A percentile compares a stretch with the other conserved stretches of the same genome.
Evolutionary conservation across 441 rosid species (phyloP).

Genomic region (Metrosideros polymorpha): DNA sequence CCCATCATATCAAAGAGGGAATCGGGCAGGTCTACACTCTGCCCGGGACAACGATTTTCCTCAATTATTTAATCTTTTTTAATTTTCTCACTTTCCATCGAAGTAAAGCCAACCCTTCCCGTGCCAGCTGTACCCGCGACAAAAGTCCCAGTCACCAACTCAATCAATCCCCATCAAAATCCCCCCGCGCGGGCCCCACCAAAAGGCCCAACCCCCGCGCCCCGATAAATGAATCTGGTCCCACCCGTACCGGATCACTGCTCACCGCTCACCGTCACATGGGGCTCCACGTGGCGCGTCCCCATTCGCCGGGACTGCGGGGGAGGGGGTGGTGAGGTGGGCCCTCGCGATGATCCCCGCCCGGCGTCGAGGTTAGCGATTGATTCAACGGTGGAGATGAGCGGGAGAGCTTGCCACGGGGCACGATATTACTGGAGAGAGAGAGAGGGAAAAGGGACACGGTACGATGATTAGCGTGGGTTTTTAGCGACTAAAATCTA

Average conservation of each 20-base stretch:
- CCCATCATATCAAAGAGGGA: not conserved
- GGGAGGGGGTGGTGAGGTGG: no score
- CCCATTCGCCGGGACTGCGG: not conserved
- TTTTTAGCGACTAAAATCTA: not conserved
- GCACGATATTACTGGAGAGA: not conserved
- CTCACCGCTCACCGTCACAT: not conserved
- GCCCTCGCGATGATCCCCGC: not conserved
- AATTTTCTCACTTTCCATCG: constrained; percentile 12
- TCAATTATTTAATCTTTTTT: not conserved
- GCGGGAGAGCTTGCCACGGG: not conserved
- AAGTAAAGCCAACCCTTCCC: constrained; percentile 5
- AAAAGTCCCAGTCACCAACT: not conserved
- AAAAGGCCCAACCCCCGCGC: not conserved
- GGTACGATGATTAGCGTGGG: not conserved
- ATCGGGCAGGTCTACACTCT: not conserved
- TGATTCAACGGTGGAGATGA: not conserved
- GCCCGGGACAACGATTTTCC: not conserved
- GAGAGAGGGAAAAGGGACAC: fast-evolving
- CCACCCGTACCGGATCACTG: not conserved
- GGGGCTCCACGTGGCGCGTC: not conserved
- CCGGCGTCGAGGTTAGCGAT: not conserved
- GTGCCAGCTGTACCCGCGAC: constrained; percentile 24
- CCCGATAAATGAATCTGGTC: not conserved
- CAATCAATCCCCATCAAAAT: not conserved
- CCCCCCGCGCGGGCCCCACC: not conserved